Percentiles rank a stretch among this genome's conserved stretches.
phyloP scores from a whole-genome alignment of 1,284 basidiomycete species.

The Rhodotorula sp. region DNA sequence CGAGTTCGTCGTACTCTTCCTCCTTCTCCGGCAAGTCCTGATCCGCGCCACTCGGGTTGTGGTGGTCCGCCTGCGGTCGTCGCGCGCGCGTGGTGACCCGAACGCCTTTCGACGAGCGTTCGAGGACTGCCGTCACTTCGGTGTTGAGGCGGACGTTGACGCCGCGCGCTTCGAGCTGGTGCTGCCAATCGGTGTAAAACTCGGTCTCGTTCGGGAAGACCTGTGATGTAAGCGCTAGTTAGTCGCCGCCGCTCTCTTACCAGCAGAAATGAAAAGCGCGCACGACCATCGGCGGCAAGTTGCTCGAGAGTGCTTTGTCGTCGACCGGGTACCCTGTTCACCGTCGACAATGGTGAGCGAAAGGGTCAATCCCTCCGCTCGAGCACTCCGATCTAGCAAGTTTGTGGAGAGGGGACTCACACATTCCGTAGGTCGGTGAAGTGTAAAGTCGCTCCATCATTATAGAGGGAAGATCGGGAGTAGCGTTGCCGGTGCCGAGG shows the following conservation, averaged over 20 bases:
- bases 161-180: conserved; percentile 48
- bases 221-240: background rate
- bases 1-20: conserved; percentile 63
- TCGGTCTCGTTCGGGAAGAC: conserved; percentile 30
- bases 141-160: conserved; percentile 52
- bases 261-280: background rate
- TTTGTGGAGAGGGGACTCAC: conserved; percentile 29
- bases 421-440: conserved; percentile 54
- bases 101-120: conserved; percentile 47
- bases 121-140: conserved; percentile 48
- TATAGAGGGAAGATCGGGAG: conserved; percentile 51
- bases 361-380: conserved; percentile 5
- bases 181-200: conserved; percentile 52
- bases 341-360: background rate
- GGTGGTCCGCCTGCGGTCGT: conserved; percentile 47
- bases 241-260: background rate
- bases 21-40: conserved; percentile 45
- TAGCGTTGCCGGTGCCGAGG: conserved; percentile 53
- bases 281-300: conserved; percentile 52
- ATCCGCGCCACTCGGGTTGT: conserved; percentile 48
- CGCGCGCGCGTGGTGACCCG: conserved; percentile 47
- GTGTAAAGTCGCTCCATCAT: conserved; percentile 54
- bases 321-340: conserved; percentile 49
- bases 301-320: conserved; percentile 49
- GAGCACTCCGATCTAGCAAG: conserved; percentile 43